Evolutionary conservation across 805 yeast species (phyloP), one percentile per base, ranked within the genome.

Genomic region (Metschnikowia reukaufii): DNA sequence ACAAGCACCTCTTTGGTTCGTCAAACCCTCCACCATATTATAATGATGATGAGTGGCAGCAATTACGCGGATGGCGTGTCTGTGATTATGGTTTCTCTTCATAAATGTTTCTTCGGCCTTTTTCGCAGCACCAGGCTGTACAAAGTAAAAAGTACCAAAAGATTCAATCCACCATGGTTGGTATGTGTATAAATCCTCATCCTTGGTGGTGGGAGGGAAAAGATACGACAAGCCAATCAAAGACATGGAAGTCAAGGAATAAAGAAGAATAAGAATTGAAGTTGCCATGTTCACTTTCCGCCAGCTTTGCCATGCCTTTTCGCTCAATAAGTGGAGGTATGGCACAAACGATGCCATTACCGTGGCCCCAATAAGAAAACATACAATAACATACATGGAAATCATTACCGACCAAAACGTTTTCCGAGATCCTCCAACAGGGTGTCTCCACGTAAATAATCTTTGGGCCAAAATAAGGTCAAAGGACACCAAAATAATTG

Each of bases 131-230:
- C 73, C 73, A 48, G 73, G 75, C 50, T 73, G 71, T 12, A 83
- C 84, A 65, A 73, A 86, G 64, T 86, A 86, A 41, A 70, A 66
- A 15, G 83, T 74, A 19, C 67, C 58, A 55, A 85, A 84, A 4
- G 81, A 74, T 61, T 82, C 82, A 58, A 86, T 82, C 94, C 94
- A 86, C 77, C 84, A 83, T 31, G 95, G 88, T 60, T 82, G 87
- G 61, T 80, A 85, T 52, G 82, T 81, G 55, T 78, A 74, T 32
- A 83, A 70, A 35, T 67, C 61, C 50, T 73, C 74, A 49, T 80
- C 81, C 32, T 65, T 67, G 29, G 67, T 49, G 6, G 86, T 78
- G 17, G 88, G 82, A 50, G 77, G 77, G 56, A 82, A 66, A 35
- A 76, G 48, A 58, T 68, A 86, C 1, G 90, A 81, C 38, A 76